Conservation (phyloP, 371 early-diverging fungal species). For the Gilbertella persicaria region DNA sequence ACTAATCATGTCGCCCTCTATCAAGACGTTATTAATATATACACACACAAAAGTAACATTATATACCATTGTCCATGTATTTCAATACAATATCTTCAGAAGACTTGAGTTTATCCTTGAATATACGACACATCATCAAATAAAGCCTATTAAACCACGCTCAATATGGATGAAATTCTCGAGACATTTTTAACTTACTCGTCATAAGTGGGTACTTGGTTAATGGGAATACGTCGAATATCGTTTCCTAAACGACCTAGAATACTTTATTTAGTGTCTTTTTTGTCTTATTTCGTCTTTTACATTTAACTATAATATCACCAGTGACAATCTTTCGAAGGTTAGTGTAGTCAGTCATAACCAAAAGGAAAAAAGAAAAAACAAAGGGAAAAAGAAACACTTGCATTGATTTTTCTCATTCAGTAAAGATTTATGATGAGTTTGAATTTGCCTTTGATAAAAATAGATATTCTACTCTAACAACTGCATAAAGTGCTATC, state of each 20-base stretch:
- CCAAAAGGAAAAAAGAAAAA: not conserved
- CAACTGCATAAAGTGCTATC: no score
- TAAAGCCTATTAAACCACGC: constrained; percentile 33
- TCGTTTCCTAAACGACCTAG: constrained; percentile 37
- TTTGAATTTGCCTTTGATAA: no score
- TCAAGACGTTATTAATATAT: not conserved
- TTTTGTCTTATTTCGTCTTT: not conserved
- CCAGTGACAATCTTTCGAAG: constrained; percentile 49
- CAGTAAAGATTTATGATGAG: no score
- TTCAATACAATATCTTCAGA: constrained; percentile 51
- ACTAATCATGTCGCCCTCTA: constrained; percentile 60
- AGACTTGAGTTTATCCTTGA: constrained; percentile 39
- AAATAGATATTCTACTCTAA: no score
- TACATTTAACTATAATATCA: constrained; percentile 51
- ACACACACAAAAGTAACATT: not conserved
- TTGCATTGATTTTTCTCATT: no score
- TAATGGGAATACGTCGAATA: constrained; percentile 55
- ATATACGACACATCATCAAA: constrained; percentile 58
- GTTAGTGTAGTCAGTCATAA: constrained; percentile 36
- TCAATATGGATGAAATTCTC: not conserved
- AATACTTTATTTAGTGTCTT: no score
- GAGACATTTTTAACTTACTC: constrained; percentile 32
- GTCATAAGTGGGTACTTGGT: constrained; percentile 57
- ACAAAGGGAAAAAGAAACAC: constrained; percentile 1
- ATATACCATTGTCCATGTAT: constrained; percentile 58